Evolutionary conservation across 177 flowering plant species (phyloP).

Genomic region (Vitis hybrid): DNA sequence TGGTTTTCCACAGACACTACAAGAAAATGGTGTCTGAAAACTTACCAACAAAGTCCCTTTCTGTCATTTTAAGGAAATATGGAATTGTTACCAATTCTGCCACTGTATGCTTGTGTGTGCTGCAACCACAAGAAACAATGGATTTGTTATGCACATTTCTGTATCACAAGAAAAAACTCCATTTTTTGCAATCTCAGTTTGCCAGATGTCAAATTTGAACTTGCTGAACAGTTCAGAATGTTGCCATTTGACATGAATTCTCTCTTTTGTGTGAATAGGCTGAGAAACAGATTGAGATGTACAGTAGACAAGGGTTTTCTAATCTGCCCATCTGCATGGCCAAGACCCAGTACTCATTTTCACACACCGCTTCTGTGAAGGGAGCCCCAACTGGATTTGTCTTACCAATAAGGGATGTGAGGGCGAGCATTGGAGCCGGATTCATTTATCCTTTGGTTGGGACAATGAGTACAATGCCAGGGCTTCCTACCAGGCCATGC

Average conservation of each 20-base stretch:
- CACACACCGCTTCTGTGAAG: slow-evolving; percentile 69
- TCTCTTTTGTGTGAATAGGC: slow-evolving; percentile 43
- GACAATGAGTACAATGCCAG: slow-evolving; percentile 99
- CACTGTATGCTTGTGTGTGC: too few species aligned
- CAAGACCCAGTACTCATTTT: slow-evolving; percentile 95
- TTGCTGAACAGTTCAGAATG: too few species aligned
- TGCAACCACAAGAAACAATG: too few species aligned
- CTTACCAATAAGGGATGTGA: slow-evolving; percentile 86
- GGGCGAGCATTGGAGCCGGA: slow-evolving; percentile 97
- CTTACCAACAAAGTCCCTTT: background rate
- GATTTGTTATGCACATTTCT: too few species aligned
- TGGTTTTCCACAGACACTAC: background rate
- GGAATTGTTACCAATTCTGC: background rate
- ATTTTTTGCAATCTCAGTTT: too few species aligned
- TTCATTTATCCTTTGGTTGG: slow-evolving; percentile 94
- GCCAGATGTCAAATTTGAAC: too few species aligned
- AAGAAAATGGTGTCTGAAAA: background rate
- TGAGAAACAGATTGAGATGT: slow-evolving; percentile 96
- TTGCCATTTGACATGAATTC: background rate
- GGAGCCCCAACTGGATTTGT: slow-evolving; percentile 75
- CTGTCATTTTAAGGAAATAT: background rate
- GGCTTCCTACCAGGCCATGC: slow-evolving; percentile 97
- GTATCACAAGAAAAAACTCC: too few species aligned
- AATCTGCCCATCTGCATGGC: slow-evolving; percentile 96
- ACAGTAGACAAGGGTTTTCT: slow-evolving; percentile 86